Conservation (phyloP, 495 filamentous ascomycete species). For the Pyrenula massariospora region DNA sequence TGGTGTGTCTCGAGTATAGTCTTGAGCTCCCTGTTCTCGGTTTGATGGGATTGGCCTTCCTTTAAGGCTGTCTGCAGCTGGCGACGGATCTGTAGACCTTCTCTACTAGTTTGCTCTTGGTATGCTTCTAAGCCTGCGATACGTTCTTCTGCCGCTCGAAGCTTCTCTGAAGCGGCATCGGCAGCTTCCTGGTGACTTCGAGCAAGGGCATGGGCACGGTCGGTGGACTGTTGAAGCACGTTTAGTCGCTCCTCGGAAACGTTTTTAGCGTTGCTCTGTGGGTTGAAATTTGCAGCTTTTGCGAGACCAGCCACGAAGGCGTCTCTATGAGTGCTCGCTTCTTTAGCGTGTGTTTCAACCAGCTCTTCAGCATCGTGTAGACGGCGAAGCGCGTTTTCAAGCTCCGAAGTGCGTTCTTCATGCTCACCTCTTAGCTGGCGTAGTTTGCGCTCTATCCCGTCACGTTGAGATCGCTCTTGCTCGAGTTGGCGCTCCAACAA, state of each 20-base stretch:
- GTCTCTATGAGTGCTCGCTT: slow-evolving; percentile 75
- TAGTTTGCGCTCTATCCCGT: slow-evolving; percentile 69
- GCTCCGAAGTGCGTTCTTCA: slow-evolving; percentile 69
- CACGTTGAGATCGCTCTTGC: slow-evolving; percentile 67
- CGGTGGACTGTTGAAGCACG: slow-evolving; percentile 68
- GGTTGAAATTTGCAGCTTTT: slow-evolving; percentile 35
- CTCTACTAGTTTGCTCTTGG: slow-evolving; percentile 90
- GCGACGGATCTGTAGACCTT: slow-evolving; percentile 76
- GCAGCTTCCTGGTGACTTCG: slow-evolving; percentile 82
- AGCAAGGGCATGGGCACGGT: slow-evolving; percentile 64
- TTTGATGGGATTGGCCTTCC: slow-evolving; percentile 64
- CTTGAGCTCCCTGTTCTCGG: slow-evolving; percentile 67
- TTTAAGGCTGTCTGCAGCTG: slow-evolving; percentile 75
- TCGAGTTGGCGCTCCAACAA: slow-evolving; percentile 73
- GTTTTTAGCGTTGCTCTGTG: slow-evolving; percentile 33
- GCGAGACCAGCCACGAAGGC: slow-evolving; percentile 77
- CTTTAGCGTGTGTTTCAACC: slow-evolving; percentile 74
- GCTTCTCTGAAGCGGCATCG: slow-evolving; percentile 76
- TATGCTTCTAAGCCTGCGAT: slow-evolving; percentile 94
- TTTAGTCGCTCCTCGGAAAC: slow-evolving; percentile 63
- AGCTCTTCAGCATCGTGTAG: slow-evolving; percentile 82
- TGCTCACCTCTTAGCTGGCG: slow-evolving; percentile 71
- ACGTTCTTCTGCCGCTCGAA: slow-evolving; percentile 85
- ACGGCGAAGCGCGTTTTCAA: slow-evolving; percentile 61
- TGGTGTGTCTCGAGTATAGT: slow-evolving; percentile 69